Base-by-base conservation (phyloP, 1,284 basidiomycete species). In the Leucoagaricus sp. region DNA sequence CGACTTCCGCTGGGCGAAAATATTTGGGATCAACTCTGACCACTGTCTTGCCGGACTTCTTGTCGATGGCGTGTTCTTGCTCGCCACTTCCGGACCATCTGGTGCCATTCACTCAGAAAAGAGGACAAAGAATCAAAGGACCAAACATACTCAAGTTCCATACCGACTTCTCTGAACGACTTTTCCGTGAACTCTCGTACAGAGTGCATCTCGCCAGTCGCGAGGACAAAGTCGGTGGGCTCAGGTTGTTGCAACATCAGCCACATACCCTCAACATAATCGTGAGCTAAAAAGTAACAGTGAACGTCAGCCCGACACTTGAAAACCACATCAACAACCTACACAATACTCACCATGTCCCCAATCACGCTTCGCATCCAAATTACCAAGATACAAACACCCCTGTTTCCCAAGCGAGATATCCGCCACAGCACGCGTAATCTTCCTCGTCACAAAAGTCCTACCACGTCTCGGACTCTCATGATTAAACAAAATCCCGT, bases 261-360 rank as follows among this genome's bases (percentile, higher is more conserved):
- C 93, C 94, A 96, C 94, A 96, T 96, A 42, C 94, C 94, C 73
- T 95, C 93, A 10, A 93, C 87, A 66, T 94, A 94, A 69, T 94
- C 93, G 61, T 84, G 85, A 50, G 91, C 91, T 91, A 59, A 12
- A n/a, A 52, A 44, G 45, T 48, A 47, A 40, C 25, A 42, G 26
- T 45, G 17, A 59, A 25, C 38, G 21, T 19, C 19, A 7, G 12
- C n/a, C n/a, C n/a, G n/a, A n/a, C n/a, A n/a, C n/a, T n/a, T n/a
- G n/a, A n/a, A n/a, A n/a, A n/a, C n/a, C n/a, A n/a, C n/a, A n/a
- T n/a, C n/a, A n/a, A n/a, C n/a, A 45, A 25, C 33, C 15, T 23
- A 46, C 26, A 51, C 46, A 53, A 41, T 26, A 70, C 83, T 59
- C 61, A 90, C 90, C 93, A 72, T 96, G 94, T 64, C 94, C 94